Percentiles rank a stretch among this genome's conserved stretches.
phyloP scores from a whole-genome alignment of 768 basidiomycete genomes.

The Kwoniella pini region DNA sequence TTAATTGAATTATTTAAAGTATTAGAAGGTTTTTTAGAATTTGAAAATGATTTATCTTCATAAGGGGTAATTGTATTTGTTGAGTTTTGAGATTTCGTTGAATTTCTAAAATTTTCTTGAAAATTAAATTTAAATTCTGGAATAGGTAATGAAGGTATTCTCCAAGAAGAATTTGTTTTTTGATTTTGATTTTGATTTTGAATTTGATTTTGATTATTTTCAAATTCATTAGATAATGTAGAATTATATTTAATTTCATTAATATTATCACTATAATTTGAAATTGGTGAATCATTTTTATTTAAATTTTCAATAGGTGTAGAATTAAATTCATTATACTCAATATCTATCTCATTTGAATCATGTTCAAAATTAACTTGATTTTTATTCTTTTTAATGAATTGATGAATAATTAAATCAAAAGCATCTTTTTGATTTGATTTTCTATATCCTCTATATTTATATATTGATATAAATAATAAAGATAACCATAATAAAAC shows the following conservation, averaged over 20 bases:
- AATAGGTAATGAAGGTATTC: not conserved
- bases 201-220: not conserved
- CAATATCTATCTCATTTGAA: no score
- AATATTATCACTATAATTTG: not conserved
- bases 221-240: not conserved
- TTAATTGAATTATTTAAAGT: not conserved
- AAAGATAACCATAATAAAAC: not conserved
- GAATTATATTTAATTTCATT: not conserved
- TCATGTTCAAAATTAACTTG: no score
- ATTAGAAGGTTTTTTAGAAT: not conserved
- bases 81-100: not conserved
- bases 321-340: not conserved
- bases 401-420: not conserved
- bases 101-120: not conserved
- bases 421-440: not conserved
- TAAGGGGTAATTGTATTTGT: no score
- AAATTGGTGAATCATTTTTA: not conserved
- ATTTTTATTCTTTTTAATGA: not conserved
- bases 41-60: not conserved
- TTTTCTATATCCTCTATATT: not conserved
- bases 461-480: not conserved
- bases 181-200: not conserved
- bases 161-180: not conserved
- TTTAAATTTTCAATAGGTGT: not conserved
- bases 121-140: constrained; percentile 3